Evolutionary conservation across 2,329 filamentous ascomycete genomes (phyloP), one percentile per base, ranked within the genome.

Genomic region (Leptoxyphium fumago): DNA sequence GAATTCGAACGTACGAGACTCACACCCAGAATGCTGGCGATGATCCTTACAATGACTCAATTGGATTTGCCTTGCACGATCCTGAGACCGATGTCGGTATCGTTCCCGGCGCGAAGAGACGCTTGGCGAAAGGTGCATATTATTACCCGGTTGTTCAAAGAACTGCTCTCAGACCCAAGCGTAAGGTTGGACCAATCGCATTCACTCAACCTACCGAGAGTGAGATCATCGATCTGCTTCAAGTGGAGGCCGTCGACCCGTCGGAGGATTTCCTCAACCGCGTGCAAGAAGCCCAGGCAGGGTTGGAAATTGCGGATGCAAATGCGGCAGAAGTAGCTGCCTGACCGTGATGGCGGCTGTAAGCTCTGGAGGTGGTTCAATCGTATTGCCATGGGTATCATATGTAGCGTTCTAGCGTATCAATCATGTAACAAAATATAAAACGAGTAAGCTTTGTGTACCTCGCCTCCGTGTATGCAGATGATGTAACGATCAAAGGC

Each of bases 1-100:
- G 73, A 44, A 55, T 74, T 17, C 72, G 76, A 32, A 74, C 70
- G n/a, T 81, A 79, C 58, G 74, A 77, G 47, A 77, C 75, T 2
- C 69, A 65, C 43, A 63, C 68, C 18, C 75, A 78, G 53, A 61
- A 63, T 5, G 65, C 71, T 40, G 68, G 71, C 47, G 64, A 70
- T 5, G 66, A 75, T 46, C 67, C 68, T 29, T 76, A 73, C 51
- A 70, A 68, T 46, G 73, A 78, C 43, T 64, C 61, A 1, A 62
- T 80, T 29, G 77, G 74, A 2, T 44, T 81, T 41, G 72, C 74
- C 1, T 58, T 81, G 29, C 74, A 77, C 53, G 70, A 79, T 50
- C 66, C 69, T 0, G 64, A 67, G 28, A 43, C 46, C 2, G 55
- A 58, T 2, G 50, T 50, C 7, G 54, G 46, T n/a, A 40, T 41